phyloP scores from a whole-genome alignment of 257 asterid genomes.

The Ophiorrhiza pumila region DNA sequence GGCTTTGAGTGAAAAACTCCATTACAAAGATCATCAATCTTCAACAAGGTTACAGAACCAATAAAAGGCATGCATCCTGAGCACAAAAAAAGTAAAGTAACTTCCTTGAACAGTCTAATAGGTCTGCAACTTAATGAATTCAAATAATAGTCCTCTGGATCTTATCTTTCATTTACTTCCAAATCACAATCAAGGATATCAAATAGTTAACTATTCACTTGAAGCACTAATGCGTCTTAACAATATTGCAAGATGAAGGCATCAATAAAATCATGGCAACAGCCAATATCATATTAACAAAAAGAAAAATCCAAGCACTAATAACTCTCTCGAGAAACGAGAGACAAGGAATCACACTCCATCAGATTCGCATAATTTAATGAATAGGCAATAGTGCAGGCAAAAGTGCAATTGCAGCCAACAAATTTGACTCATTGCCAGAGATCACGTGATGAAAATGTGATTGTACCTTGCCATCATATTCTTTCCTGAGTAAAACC shows the following conservation, averaged over 20 bases:
- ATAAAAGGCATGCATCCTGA: neutral
- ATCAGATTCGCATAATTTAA: neutral
- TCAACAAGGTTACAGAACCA: neutral
- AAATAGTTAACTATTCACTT: neutral
- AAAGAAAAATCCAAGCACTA: neutral
- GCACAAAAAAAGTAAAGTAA: neutral
- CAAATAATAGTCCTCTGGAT: neutral
- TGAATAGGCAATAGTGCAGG: neutral
- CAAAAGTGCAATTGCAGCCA: neutral
- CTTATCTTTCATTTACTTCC: neutral
- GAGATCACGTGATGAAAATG: neutral
- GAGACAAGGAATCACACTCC: neutral
- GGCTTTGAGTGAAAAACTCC: neutral
- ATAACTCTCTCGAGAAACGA: neutral
- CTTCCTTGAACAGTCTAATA: neutral
- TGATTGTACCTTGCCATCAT: constrained; percentile 78
- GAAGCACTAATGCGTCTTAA: neutral
- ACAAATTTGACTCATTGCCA: neutral
- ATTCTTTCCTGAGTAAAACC: constrained; percentile 67
- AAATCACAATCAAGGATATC: neutral
- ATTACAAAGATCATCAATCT: neutral
- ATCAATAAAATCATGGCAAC: neutral
- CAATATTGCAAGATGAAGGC: neutral
- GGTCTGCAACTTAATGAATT: neutral
- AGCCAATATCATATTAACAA: neutral